Base-by-base conservation (phyloP, 176 grass and related monocot genomes). In the Secale cereale region DNA sequence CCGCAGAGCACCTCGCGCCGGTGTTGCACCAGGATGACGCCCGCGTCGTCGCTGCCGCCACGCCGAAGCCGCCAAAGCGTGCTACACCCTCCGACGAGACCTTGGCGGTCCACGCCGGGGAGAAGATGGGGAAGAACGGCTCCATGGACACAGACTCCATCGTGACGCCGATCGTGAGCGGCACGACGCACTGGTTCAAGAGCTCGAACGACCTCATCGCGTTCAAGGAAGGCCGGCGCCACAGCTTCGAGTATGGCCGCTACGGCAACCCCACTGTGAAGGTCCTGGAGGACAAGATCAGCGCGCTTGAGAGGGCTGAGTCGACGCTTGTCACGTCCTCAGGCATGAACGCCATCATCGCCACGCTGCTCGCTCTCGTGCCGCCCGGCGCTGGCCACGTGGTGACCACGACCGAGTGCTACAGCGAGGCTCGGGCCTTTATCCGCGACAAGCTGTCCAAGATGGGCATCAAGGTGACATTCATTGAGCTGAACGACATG, bases 341-440 rank as follows among this genome's bases (percentile, higher is more conserved):
- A 36, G 90, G 94, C 20, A 97, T 94, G 94, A 94, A 97, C 73
- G 94, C 94, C 35, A 97, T 92, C 74, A 88, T 97, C 45, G 86
- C 90, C 4, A 94, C 87, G 54, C 85, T 97, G 11, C 81, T 87
- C 4, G 60, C 88, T 3, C 85, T 97, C 15, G 92, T 97, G 33
- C 85, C 87, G 30, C 86, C 86, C 2, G 95, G 88, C 11, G 48
- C 16, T 6, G 88, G 92, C 56, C 95, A 97, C 43, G 84, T 97
- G 10, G 48, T 97, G 23, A 91, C 87, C 2, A 94, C 95, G 0
- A 88, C 82, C 22, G 95, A 97, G 37, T 94, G 92, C 83, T 97
- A 97, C 78, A 89, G 95, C 29, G 90, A 97, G 79, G 93, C 90
- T 0, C 84, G 88, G 2, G 88, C 88, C 14, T 97, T 94, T 88